These are phyloP conservation scores for Aspergillus tamarii DNA, from an alignment of 2,329 filamentous ascomycete genomes.

Conservation along the genomic window DNA sequence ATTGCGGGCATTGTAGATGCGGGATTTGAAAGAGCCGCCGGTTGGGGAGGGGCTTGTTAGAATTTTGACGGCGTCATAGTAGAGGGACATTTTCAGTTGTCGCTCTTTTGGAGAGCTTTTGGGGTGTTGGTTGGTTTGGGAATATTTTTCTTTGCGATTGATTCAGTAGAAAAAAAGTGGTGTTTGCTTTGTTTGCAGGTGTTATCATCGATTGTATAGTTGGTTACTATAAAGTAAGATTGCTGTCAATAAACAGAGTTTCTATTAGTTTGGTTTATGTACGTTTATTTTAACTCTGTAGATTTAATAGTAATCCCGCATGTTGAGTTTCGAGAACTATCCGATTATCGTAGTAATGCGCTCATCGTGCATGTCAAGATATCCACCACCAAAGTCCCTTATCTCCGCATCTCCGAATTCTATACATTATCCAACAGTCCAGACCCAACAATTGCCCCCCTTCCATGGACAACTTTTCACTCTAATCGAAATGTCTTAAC, in stretches of 20 bases:
- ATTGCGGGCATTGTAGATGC: conserved; percentile 74
- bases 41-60: conserved; percentile 65
- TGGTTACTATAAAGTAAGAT: no score
- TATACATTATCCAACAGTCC: no score
- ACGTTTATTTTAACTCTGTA: neutral
- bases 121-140: neutral
- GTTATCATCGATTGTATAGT: neutral
- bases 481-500: no score
- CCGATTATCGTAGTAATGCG: neutral
- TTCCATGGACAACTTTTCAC: no score
- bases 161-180: neutral
- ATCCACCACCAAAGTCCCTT: neutral
- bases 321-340: neutral
- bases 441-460: no score
- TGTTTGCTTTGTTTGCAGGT: conserved; percentile 32
- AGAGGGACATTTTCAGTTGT: conserved; percentile 74
- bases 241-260: no score
- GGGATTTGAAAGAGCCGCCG: conserved; percentile 84
- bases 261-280: neutral
- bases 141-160: conserved; percentile 9
- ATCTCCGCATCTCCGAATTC: conserved; percentile 12
- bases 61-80: conserved; percentile 84
- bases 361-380: neutral
- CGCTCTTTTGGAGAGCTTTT: neutral
- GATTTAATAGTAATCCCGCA: neutral